Base-by-base conservation (phyloP, 2,329 filamentous ascomycete genomes). In the Sphaerostilbella broomeana region DNA sequence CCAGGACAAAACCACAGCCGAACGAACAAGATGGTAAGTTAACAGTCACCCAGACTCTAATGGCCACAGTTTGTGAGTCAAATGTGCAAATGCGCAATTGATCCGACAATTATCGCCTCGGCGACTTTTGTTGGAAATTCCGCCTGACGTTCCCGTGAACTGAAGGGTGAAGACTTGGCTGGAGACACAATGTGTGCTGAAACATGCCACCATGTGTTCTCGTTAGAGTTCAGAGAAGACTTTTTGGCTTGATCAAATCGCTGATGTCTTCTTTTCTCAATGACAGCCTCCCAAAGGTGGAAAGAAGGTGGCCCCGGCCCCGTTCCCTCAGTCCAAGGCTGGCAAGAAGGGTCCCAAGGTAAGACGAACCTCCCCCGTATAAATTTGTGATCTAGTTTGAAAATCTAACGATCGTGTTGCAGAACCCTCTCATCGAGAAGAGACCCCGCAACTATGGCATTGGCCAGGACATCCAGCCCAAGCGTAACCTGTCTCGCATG, bases 181-280 rank as follows among this genome's bases (percentile, higher is more conserved):
- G 75, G 77, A 81, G 77, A 67, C 64, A 54, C 51, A 44, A 56
- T 50, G 57, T 63, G 66, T 48, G 72, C 70, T 70, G 70, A 70
- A 70, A 77, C 24, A 46, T 72, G 73, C 65, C 65, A 61, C 60
- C 59, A 53, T 61, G 67, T 69, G 52, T 52, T 75, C 84, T 92
- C 86, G 82, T 72, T 94, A 94, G 87, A 94, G 87, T 84, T 84
- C 71, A 84, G 79, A 83, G 81, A 85, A 87, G 83, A 85, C 75
- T 75, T 73, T 71, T 72, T 70, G 70, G 79, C 81, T 76, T 75
- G 82, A 82, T 77, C 81, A 78, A 79, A 75, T 77, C 71, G 84
- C 88, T 95, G 85, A 94, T 87, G 74, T 86, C 82, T 87, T 94
- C 85, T 92, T 89, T 94, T 87, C 90, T 97, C 90, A 92, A 97